A percentile compares a stretch with the other conserved stretches of the same genome.
phyloP scores from a whole-genome alignment of 106 monocot species.

The Iris macrosiphon region DNA sequence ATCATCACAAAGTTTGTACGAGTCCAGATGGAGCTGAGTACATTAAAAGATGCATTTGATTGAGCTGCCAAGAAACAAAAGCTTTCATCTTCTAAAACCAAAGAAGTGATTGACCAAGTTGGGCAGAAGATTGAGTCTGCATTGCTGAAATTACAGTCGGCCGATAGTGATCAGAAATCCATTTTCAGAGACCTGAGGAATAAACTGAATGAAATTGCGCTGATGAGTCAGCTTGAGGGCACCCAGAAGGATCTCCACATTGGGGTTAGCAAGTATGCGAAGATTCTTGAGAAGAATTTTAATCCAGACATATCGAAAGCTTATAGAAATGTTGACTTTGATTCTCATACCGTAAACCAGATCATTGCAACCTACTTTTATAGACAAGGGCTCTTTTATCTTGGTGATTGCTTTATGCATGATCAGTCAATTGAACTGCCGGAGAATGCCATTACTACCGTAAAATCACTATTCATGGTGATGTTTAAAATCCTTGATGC shows the following conservation, averaged over 20 bases:
- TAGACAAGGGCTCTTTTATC: slow-evolving; percentile 79
- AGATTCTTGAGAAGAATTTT: slow-evolving; percentile 66
- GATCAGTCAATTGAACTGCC: slow-evolving; percentile 31
- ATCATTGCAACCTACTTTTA: slow-evolving; percentile 82
- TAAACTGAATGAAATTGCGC: slow-evolving; percentile 50
- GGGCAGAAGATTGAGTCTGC: slow-evolving; percentile 43
- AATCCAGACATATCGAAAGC: slow-evolving; percentile 74
- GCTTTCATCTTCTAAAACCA: slow-evolving; percentile 50
- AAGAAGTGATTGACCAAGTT: slow-evolving; percentile 56
- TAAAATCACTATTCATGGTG: slow-evolving; percentile 60
- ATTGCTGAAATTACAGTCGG: slow-evolving; percentile 38
- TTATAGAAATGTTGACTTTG: slow-evolving; percentile 61
- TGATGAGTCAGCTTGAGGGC: slow-evolving; percentile 46
- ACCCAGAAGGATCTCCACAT: slow-evolving; percentile 66
- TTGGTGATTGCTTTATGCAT: slow-evolving; percentile 66
- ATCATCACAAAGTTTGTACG: too few species aligned
- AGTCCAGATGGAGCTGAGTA: slow-evolving; percentile 78
- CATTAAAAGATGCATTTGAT: slow-evolving; percentile 78
- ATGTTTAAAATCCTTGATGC: slow-evolving; percentile 62
- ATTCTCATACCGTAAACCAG: slow-evolving; percentile 48
- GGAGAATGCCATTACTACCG: slow-evolving; percentile 15
- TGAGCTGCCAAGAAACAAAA: slow-evolving; percentile 80
- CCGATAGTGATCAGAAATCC: slow-evolving; percentile 20
- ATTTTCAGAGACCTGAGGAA: slow-evolving; percentile 38
- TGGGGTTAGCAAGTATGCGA: slow-evolving; percentile 52